These are phyloP conservation scores for Ceratocystis cubensis DNA, from an alignment of 2,329 filamentous ascomycete species.

Conservation along the genomic window DNA sequence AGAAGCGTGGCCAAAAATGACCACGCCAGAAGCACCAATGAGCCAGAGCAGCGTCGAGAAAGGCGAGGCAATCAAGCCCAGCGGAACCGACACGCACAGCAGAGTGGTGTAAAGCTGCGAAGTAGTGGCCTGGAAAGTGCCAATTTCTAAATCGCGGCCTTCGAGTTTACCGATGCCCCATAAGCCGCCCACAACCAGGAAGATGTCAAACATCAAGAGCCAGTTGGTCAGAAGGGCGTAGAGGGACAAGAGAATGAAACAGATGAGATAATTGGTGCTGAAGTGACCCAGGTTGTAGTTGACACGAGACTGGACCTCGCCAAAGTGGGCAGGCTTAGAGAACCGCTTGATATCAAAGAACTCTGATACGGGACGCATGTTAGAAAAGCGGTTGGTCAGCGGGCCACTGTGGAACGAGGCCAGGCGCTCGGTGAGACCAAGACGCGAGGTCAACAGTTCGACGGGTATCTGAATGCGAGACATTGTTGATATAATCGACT, in stretches of 20 bases:
- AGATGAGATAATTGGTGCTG: constrained; percentile 92
- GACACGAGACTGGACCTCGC: constrained; percentile 77
- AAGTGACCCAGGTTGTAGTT: constrained; percentile 97
- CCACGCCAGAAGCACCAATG: constrained; percentile 86
- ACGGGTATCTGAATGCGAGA: constrained; percentile 84
- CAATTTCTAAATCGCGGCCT: constrained; percentile 78
- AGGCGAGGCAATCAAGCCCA: constrained; percentile 74
- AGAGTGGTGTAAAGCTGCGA: constrained; percentile 91
- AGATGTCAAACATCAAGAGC: constrained; percentile 78
- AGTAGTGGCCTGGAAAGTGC: constrained; percentile 66
- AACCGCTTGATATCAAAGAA: constrained; percentile 94
- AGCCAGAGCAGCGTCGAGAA: constrained; percentile 84
- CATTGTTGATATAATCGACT: constrained; percentile 39
- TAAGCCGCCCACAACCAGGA: constrained; percentile 74
- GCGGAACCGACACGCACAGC: constrained; percentile 67
- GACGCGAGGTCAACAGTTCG: constrained; percentile 77
- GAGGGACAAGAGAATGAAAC: constrained; percentile 90
- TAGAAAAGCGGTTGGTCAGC: constrained; percentile 72
- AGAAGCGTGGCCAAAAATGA: constrained; percentile 85
- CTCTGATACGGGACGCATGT: constrained; percentile 79
- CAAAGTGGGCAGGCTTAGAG: constrained; percentile 86
- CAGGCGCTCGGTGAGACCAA: constrained; percentile 78
- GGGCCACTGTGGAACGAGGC: constrained; percentile 61
- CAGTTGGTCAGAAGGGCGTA: constrained; percentile 87
- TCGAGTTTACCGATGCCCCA: constrained; percentile 84